These are phyloP conservation scores for Cryptococcus depauperatus DNA, from an alignment of 1,284 basidiomycete species.

Conservation along the genomic window DNA sequence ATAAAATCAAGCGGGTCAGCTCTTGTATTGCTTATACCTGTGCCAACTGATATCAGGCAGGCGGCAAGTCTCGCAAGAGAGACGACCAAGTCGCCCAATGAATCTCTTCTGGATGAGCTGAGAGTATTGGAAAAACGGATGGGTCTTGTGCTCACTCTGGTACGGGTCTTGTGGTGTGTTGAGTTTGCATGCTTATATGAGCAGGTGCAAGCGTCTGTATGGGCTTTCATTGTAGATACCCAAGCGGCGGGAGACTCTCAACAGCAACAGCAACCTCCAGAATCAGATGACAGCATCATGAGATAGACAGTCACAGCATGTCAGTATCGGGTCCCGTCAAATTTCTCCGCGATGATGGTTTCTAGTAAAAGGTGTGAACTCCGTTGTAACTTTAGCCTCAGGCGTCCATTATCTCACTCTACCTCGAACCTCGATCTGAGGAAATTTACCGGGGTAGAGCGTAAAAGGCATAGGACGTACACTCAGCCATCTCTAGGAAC, in stretches of 20 bases:
- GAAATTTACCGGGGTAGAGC: slow-evolving; percentile 10
- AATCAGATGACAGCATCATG: slow-evolving; percentile 3
- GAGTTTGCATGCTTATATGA: background rate
- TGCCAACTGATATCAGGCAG: slow-evolving; percentile 23
- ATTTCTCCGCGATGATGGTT: slow-evolving; percentile 25
- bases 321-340: slow-evolving; percentile 2
- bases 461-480: slow-evolving; percentile 27
- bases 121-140: slow-evolving; percentile 86
- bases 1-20: slow-evolving; percentile 62
- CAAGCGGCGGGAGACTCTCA: slow-evolving; percentile 50
- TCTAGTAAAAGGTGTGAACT: slow-evolving; percentile 36
- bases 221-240: slow-evolving; percentile 85
- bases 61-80: slow-evolving; percentile 41
- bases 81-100: slow-evolving; percentile 59
- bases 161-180: slow-evolving; percentile 41
- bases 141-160: slow-evolving; percentile 83
- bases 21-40: no score
- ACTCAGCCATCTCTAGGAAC: slow-evolving; percentile 2
- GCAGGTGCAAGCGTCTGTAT: slow-evolving; percentile 90
- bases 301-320: slow-evolving; percentile 7
- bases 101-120: slow-evolving; percentile 64
- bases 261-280: slow-evolving; percentile 2
- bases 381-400: slow-evolving; percentile 1
- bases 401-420: slow-evolving; percentile 18
- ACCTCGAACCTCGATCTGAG: no score